Evolutionary conservation across 495 filamentous ascomycete species (phyloP), one percentile per base, ranked within the genome.

Genomic region (Penicillium samsonianum): DNA sequence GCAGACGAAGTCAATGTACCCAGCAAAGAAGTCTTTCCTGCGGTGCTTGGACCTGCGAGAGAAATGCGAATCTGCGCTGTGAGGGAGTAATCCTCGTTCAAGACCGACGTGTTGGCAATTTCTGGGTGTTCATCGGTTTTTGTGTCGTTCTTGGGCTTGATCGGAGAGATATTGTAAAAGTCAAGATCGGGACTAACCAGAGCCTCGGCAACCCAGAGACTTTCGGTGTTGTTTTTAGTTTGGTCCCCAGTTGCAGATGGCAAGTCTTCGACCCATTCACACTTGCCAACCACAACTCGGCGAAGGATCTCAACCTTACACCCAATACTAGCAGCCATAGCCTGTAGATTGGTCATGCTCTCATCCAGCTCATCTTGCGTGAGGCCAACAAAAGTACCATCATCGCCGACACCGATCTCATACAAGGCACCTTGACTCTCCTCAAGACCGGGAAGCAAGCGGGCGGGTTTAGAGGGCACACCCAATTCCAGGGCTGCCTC

Each of bases 331-430:
- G 87, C 85, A 5, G 93, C 94, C 93, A 98, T 98, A 16, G 87
- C 81, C 54, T 87, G 83, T 11, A 98, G 75, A 50, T 88, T 96
- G 25, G 79, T 80, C 52, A 98, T 78, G 70, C 90, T 96, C 70
- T 96, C 93, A 50, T 95, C 85, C 72, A 98, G 77, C 72, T 98
- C 94, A 67, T 96, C 92, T 60, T 87, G 82, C 1, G 89, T 88
- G n/a, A 98, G 75, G 1, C 94, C 94, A 41, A 96, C 87, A 58
- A 98, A 87, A 0, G 87, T 90, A 14, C 94, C 94, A 74, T 97
- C 92, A 69, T 98, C 94, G 5, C 92, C 87, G 20, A 98, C 92
- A 0, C 94, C 94, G 66, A 98, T 95, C 73, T 98, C 95, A 57
- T 98, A 98, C 50, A 98, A 69, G 0, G 95, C 95, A 17, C 94